These are phyloP conservation scores for Dorcoceras hygrometricum DNA, from an alignment of 257 asterid genomes.

Conservation along the genomic window DNA sequence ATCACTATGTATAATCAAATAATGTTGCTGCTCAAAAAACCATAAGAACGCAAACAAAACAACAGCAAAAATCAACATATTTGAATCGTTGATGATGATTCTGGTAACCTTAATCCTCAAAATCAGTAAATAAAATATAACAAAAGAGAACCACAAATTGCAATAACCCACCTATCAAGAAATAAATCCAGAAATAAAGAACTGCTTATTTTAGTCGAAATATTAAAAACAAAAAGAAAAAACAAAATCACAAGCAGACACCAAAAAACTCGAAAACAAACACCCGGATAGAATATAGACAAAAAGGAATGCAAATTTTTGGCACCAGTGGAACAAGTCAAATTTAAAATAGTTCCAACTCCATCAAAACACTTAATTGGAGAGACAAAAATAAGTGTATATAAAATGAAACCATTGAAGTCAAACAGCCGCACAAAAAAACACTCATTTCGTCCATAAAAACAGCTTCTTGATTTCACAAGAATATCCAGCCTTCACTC, in stretches of 20 bases:
- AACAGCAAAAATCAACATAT: conserved; percentile 6
- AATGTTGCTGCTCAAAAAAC: conserved; percentile 67
- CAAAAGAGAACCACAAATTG: not conserved
- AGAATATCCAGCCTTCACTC: conserved; percentile 31
- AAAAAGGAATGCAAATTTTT: conserved; percentile 21
- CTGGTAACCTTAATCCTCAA: not conserved
- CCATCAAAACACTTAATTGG: conserved; percentile 5
- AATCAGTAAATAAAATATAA: not conserved
- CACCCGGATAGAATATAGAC: conserved; percentile 28
- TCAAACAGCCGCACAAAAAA: conserved; percentile 2
- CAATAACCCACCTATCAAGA: not conserved
- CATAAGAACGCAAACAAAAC: not conserved
- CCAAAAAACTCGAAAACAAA: conserved; percentile 15
- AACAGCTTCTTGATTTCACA: conserved; percentile 4
- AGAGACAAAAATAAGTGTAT: not conserved
- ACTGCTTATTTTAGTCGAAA: not conserved
- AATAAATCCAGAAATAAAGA: not conserved
- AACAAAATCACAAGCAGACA: not conserved
- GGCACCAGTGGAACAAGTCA: conserved; percentile 20
- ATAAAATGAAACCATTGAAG: not conserved
- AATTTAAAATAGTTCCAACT: conserved; percentile 9
- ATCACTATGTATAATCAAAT: too few species aligned
- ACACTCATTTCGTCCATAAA: not conserved
- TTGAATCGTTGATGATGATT: not conserved
- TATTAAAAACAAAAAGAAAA: too few species aligned